Evolutionary conservation across 352 stramenopile genomes (phyloP).

Genomic region (Phytophthora foliorum): DNA sequence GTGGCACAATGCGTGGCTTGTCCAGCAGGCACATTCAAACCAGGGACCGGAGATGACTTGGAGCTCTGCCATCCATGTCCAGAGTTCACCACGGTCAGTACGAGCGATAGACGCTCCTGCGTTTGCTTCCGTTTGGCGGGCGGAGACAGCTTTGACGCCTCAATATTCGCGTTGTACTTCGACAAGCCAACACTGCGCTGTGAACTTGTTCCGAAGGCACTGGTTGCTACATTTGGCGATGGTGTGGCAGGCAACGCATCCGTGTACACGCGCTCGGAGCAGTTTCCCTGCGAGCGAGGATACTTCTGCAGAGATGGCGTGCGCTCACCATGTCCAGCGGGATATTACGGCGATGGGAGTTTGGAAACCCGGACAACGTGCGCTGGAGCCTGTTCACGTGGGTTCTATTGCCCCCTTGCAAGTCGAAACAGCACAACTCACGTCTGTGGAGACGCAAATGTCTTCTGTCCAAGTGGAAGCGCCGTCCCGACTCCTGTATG

Average conservation of each 20-base stretch:
- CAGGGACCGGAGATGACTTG: conserved; percentile 47
- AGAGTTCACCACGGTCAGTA: conserved; percentile 48
- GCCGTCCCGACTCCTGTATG: conserved; percentile 56
- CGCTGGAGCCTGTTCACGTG: conserved; percentile 51
- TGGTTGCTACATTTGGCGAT: conserved; percentile 21
- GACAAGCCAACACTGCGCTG: conserved; percentile 32
- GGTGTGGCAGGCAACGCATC: conserved; percentile 28
- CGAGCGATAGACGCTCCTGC: conserved; percentile 63
- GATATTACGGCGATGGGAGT: conserved; percentile 41
- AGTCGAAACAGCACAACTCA: conserved; percentile 53
- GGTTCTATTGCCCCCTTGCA: conserved; percentile 72
- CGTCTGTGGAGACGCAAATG: conserved; percentile 43
- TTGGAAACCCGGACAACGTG: conserved; percentile 53
- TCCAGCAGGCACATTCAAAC: conserved; percentile 81
- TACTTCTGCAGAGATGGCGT: conserved; percentile 67
- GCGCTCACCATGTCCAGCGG: conserved; percentile 64
- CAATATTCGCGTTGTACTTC: conserved; percentile 52
- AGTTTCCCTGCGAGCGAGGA: conserved; percentile 71
- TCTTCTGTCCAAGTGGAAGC: conserved; percentile 78
- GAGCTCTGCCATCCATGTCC: conserved; percentile 66
- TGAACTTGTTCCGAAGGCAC: conserved; percentile 32
- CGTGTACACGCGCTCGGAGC: conserved; percentile 50
- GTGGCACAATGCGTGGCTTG: conserved; percentile 70
- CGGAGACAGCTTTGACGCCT: conserved; percentile 45
- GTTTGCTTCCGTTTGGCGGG: conserved; percentile 69